Conservation (phyloP, 1,284 basidiomycete species). For the Pseudozyma tsukubaensis region DNA sequence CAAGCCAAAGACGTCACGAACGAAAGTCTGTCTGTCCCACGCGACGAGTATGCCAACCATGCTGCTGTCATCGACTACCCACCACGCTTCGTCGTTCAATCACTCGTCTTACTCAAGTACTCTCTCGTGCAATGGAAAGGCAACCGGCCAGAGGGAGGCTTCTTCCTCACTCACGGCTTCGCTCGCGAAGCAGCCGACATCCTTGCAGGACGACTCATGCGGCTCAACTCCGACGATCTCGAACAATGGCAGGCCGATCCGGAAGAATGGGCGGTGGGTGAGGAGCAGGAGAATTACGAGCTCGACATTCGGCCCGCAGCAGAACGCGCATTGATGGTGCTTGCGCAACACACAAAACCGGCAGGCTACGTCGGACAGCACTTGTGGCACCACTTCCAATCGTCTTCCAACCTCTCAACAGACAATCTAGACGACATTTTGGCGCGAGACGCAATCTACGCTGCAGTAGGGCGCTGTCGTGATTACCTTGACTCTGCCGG, state of each 20-base stretch:
- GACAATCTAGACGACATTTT: slow-evolving; percentile 52
- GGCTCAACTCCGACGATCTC: slow-evolving; percentile 58
- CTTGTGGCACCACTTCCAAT: slow-evolving; percentile 58
- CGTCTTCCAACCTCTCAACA: slow-evolving; percentile 24
- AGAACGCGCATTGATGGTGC: slow-evolving; percentile 57
- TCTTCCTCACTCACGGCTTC: slow-evolving; percentile 55
- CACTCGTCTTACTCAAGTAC: slow-evolving; percentile 58
- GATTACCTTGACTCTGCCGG: slow-evolving; percentile 48
- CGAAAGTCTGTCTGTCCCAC: slow-evolving; percentile 44
- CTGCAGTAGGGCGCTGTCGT: slow-evolving; percentile 57
- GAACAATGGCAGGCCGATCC: slow-evolving; percentile 60
- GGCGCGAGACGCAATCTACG: slow-evolving; percentile 63
- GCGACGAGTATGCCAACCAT: slow-evolving; percentile 44
- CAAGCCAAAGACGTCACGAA: slow-evolving; percentile 46
- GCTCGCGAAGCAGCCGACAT: slow-evolving; percentile 57
- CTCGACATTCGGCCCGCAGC: slow-evolving; percentile 66
- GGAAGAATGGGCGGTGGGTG: slow-evolving; percentile 62
- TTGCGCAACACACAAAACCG: slow-evolving; percentile 53
- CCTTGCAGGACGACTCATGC: slow-evolving; percentile 58
- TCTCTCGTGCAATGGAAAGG: slow-evolving; percentile 62
- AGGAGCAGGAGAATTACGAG: slow-evolving; percentile 59
- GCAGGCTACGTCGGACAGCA: slow-evolving; percentile 52
- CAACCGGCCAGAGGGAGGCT: slow-evolving; percentile 31
- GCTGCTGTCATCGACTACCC: slow-evolving; percentile 56
- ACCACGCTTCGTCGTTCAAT: slow-evolving; percentile 61